phyloP scores from a whole-genome alignment of 1,284 basidiomycete genomes.

The Flammula alnicola region DNA sequence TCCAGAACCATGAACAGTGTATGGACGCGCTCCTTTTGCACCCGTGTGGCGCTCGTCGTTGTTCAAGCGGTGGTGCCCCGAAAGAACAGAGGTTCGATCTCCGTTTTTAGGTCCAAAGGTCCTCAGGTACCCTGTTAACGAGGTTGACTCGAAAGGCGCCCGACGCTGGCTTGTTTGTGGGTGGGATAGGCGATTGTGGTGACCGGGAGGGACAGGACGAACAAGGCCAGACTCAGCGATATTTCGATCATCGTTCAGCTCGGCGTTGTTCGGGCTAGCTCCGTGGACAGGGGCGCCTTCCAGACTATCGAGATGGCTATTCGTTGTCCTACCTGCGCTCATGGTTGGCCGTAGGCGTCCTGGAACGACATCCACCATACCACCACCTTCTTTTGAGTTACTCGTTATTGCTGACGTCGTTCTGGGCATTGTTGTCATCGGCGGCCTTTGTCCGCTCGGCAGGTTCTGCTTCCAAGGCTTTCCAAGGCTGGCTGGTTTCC shows the following conservation, averaged over 20 bases:
- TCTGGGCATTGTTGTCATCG: too few relatives aligned
- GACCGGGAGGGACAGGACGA: constrained; percentile 4
- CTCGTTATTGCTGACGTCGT: too few relatives aligned
- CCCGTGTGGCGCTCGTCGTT: background rate
- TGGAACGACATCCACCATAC: too few relatives aligned
- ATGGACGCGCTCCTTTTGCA: constrained; percentile 5
- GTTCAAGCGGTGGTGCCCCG: too few relatives aligned
- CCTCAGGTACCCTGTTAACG: constrained; percentile 8
- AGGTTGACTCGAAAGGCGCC: background rate
- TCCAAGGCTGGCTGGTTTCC: too few relatives aligned
- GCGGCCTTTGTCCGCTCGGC: too few relatives aligned
- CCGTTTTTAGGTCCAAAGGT: constrained; percentile 1
- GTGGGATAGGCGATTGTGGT: background rate
- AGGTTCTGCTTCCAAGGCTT: too few relatives aligned
- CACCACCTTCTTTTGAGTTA: too few relatives aligned
- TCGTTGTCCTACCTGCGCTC: background rate
- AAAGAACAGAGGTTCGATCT: background rate
- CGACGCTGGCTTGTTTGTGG: constrained; percentile 10
- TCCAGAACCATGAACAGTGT: background rate
- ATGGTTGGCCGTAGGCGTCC: background rate
- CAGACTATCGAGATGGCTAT: background rate
- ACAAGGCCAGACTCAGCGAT: constrained; percentile 11
- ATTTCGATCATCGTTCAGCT: constrained; percentile 7
- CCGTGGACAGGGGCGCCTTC: constrained; percentile 11
- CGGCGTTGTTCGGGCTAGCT: constrained; percentile 19